phyloP scores from a whole-genome alignment of 2,329 filamentous ascomycete genomes.

The Apiospora aurea region DNA sequence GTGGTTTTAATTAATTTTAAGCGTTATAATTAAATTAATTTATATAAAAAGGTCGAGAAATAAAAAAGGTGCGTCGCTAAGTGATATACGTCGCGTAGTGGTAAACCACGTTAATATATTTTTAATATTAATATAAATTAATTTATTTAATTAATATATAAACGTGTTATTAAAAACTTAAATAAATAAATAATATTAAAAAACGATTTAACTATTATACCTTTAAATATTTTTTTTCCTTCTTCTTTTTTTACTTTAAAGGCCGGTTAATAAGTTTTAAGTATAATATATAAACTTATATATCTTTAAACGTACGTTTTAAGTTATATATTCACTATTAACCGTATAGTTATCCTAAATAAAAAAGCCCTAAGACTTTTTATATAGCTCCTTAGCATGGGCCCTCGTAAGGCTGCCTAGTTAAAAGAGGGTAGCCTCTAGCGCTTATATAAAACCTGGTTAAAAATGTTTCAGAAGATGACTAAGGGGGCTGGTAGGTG shows the following conservation, averaged over 20 bases:
- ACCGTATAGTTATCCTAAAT: background rate
- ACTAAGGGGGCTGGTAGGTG: background rate
- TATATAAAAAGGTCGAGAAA: no score
- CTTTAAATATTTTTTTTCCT: background rate
- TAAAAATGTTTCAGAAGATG: background rate
- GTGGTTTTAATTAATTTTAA: no score
- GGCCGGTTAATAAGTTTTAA: background rate
- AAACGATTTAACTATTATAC: no score
- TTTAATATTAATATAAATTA: no score
- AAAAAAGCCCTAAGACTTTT: background rate
- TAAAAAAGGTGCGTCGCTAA: no score
- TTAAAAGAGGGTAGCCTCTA: background rate
- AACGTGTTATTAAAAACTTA: no score
- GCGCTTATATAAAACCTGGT: background rate
- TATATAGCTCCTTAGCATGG: background rate
- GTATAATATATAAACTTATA: background rate
- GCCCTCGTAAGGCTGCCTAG: background rate
- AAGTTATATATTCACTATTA: background rate
- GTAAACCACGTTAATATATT: no score
- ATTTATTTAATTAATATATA: no score
- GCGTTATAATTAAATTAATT: no score
- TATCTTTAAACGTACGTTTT: background rate
- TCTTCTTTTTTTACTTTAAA: no score
- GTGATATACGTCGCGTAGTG: no score
- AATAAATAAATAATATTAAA: no score